phyloP scores from a whole-genome alignment of 2,329 filamentous ascomycete species.

The Verticillium alfalfae region DNA sequence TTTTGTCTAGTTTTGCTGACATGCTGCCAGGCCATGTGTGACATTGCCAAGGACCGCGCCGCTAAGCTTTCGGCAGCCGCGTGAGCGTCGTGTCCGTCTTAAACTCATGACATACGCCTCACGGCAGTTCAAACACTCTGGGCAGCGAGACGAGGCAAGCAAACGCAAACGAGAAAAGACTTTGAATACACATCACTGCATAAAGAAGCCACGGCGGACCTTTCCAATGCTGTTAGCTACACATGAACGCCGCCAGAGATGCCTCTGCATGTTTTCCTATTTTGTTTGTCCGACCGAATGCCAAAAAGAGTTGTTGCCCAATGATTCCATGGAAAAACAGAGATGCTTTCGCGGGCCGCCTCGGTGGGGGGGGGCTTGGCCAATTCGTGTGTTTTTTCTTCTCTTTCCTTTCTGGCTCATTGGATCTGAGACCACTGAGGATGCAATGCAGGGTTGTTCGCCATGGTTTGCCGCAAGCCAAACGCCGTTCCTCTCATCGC shows the following conservation, averaged over 20 bases:
- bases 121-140: no score
- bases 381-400: neutral
- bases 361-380: neutral
- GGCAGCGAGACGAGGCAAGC: no score
- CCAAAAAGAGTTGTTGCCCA: neutral
- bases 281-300: neutral
- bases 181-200: neutral
- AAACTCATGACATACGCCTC: neutral
- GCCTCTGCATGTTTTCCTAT: neutral
- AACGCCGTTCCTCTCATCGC: neutral
- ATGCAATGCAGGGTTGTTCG: no score
- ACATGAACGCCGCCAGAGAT: neutral
- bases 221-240: neutral
- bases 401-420: no score
- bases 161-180: no score
- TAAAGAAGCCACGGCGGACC: neutral
- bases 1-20: neutral
- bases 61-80: constrained; percentile 43
- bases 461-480: neutral
- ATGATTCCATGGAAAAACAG: neutral
- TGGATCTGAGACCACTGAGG: no score
- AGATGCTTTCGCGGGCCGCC: neutral
- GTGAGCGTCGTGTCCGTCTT: neutral
- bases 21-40: constrained; percentile 70
- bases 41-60: constrained; percentile 79